These are phyloP conservation scores for Phylloporus scabripes DNA, from an alignment of 768 basidiomycete genomes.

Conservation along the genomic window DNA sequence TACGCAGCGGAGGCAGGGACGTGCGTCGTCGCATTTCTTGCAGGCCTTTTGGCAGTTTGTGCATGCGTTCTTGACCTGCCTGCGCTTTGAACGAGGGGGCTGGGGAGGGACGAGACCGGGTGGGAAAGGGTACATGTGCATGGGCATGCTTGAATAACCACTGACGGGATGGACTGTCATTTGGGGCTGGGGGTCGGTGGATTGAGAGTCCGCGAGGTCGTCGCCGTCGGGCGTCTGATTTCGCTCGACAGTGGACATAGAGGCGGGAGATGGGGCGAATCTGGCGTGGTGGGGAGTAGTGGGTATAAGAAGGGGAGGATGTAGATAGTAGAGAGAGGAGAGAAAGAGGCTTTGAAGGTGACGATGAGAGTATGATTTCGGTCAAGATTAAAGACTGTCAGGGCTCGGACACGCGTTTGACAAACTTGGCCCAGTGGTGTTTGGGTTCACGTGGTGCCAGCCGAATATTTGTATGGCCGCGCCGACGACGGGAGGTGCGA, in stretches of 20 bases:
- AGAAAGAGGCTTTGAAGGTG: conserved; percentile 6
- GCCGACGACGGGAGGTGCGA: conserved; percentile 18
- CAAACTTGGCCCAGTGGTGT: conserved; percentile 31
- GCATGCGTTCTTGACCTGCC: conserved; percentile 89
- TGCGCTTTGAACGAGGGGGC: conserved; percentile 66
- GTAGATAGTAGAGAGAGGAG: conserved; percentile 10
- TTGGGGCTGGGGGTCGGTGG: conserved; percentile 39
- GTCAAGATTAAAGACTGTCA: conserved; percentile 25
- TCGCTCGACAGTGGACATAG: conserved; percentile 36
- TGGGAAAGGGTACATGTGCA: conserved; percentile 70
- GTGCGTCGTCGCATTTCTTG: conserved; percentile 88
- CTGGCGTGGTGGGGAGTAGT: conserved; percentile 24
- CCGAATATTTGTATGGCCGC: conserved; percentile 22
- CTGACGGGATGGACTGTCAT: conserved; percentile 47
- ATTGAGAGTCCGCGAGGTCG: conserved; percentile 31
- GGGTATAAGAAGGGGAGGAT: conserved; percentile 31
- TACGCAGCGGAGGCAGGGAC: conserved; percentile 89
- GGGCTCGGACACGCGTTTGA: conserved; percentile 33
- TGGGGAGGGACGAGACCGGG: conserved; percentile 41
- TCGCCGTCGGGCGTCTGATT: conserved; percentile 39
- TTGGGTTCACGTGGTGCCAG: conserved; percentile 33
- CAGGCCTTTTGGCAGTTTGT: conserved; percentile 88
- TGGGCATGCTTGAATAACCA: conserved; percentile 47
- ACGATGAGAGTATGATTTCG: conserved; percentile 30
- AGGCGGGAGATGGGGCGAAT: conserved; percentile 24